Evolutionary conservation across 179 eudicot genomes (phyloP).

Genomic region (Nepenthes alata): DNA sequence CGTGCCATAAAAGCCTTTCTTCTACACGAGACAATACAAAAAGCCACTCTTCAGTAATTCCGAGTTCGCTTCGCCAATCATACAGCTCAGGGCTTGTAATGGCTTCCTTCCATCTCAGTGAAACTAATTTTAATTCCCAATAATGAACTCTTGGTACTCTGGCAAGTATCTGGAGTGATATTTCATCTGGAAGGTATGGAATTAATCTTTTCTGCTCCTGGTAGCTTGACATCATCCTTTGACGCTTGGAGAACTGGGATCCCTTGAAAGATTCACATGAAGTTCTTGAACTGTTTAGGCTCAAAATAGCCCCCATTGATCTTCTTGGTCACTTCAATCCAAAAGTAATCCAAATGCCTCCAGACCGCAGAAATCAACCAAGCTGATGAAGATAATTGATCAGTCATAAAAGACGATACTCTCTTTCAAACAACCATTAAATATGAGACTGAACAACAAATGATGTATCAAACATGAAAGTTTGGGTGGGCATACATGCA

Average conservation of each 20-base stretch:
- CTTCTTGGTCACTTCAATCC: too few relatives aligned
- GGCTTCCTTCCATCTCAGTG: slow-evolving; percentile 69
- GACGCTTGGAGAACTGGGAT: slow-evolving; percentile 40
- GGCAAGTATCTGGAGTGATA: slow-evolving; percentile 84
- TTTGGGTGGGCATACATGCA: too few relatives aligned
- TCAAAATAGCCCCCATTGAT: slow-evolving; percentile 62
- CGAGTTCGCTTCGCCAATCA: slow-evolving; percentile 57
- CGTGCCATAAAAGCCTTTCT: slow-evolving; percentile 53
- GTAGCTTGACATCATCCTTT: slow-evolving; percentile 31
- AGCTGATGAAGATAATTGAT: too few relatives aligned
- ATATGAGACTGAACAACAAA: too few relatives aligned
- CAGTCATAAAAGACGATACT: too few relatives aligned
- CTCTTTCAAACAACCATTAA: too few relatives aligned
- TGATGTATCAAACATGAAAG: too few relatives aligned
- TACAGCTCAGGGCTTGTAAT: slow-evolving; percentile 52
- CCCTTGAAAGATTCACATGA: slow-evolving; percentile 20
- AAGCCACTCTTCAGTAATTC: slow-evolving; percentile 73
- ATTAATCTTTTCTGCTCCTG: slow-evolving; percentile 54
- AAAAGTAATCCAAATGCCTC: too few relatives aligned
- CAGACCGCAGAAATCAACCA: too few relatives aligned
- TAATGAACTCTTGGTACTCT: slow-evolving; percentile 61
- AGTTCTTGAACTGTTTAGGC: slow-evolving; percentile 26
- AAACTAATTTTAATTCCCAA: slow-evolving; percentile 50
- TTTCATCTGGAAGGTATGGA: slow-evolving; percentile 83
- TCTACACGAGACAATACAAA: slow-evolving; percentile 50